Percentiles rank a stretch among this genome's conserved stretches.
Evolutionary conservation across 768 basidiomycete genomes (phyloP).

Genomic region (Rhodocollybia butyracea): DNA sequence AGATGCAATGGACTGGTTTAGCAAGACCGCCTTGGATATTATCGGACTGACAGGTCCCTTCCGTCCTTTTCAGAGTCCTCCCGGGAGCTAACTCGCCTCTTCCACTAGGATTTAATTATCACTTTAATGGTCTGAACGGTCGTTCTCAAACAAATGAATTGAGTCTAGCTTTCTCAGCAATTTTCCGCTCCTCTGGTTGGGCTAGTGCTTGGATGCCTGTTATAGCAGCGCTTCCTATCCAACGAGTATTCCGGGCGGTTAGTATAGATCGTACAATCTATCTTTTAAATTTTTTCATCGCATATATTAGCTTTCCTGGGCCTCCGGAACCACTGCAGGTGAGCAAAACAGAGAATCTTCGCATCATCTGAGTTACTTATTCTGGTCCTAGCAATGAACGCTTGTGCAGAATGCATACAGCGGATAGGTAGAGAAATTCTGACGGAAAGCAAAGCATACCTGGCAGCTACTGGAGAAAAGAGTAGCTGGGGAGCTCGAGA

Average conservation of each 20-base stretch:
- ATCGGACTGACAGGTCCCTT: conserved; percentile 40
- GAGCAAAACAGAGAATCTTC: background rate
- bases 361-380: background rate
- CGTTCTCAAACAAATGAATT: conserved; percentile 26
- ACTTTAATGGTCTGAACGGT: conserved; percentile 28
- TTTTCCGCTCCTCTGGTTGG: conserved; percentile 17
- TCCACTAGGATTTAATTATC: conserved; percentile 33
- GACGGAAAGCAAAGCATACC: conserved; percentile 32
- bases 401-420: conserved; percentile 17
- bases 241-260: background rate
- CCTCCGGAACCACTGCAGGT: background rate
- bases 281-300: conserved; percentile 17
- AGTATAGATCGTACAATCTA: background rate
- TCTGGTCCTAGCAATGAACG: background rate
- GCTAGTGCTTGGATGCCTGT: background rate
- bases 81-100: background rate
- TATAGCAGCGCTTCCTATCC: background rate
- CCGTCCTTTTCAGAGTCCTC: background rate
- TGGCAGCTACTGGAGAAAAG: conserved; percentile 14
- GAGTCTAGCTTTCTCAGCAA: conserved; percentile 26
- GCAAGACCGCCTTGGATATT: conserved; percentile 34
- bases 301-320: background rate
- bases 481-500: conserved; percentile 34
- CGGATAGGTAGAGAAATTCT: conserved; percentile 37
- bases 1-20: conserved; percentile 30